Evolutionary conservation across 352 stramenopile genomes (phyloP).

Genomic region (Blastocystis sp.): DNA sequence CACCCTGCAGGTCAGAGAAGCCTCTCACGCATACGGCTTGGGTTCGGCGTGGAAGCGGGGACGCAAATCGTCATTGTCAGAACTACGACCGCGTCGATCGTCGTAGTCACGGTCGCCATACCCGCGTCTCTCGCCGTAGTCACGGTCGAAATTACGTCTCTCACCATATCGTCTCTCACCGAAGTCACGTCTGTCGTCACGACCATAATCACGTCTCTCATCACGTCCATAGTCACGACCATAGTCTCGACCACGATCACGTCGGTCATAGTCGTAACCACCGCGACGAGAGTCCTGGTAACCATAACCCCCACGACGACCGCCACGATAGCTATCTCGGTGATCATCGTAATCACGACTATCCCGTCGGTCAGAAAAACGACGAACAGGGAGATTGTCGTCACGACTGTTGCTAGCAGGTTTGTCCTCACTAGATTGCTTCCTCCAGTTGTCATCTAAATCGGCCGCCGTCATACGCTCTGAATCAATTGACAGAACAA

Average conservation of each 20-base stretch:
- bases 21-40: neutral
- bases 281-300: no score
- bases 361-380: no score
- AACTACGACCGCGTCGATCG: neutral
- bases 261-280: neutral
- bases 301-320: no score
- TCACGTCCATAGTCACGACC: neutral
- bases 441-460: slow-evolving; percentile 15
- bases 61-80: neutral
- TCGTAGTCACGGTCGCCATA: neutral
- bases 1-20: neutral
- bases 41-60: neutral
- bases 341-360: no score
- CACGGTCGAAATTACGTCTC: no score
- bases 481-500: neutral
- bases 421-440: neutral
- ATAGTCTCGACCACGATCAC: neutral
- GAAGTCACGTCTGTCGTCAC: neutral
- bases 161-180: neutral
- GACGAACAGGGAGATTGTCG: no score
- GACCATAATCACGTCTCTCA: neutral
- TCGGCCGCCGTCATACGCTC: neutral
- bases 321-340: no score
- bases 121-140: neutral
- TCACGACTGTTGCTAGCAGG: neutral